Percentiles rank a stretch among this genome's conserved stretches.
phyloP scores from a whole-genome alignment of 345 rosid species.

The Stellera chamaejasme region DNA sequence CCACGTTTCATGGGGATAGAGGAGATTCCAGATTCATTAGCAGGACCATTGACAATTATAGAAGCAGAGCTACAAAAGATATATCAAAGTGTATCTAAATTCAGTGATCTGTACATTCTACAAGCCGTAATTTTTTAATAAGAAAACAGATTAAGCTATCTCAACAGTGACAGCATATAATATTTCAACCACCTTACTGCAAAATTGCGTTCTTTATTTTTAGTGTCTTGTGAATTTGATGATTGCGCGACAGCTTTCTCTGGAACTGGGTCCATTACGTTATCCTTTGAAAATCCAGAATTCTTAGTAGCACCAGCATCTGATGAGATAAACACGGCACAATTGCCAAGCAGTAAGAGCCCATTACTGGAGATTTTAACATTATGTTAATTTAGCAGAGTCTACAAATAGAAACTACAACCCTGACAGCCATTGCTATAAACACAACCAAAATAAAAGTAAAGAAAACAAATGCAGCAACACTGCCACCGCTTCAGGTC shows the following conservation, averaged over 20 bases:
- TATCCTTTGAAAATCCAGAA: slow-evolving; percentile 38
- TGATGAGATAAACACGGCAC: slow-evolving; percentile 29
- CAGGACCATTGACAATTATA: slow-evolving; percentile 38
- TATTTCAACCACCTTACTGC: slow-evolving; percentile 38
- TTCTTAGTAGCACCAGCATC: slow-evolving; percentile 59
- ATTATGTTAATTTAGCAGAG: too few species aligned
- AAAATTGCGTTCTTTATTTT: slow-evolving; percentile 32
- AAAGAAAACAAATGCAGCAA: not conserved
- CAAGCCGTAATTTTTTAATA: not conserved
- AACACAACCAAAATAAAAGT: slow-evolving; percentile 1
- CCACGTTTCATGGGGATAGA: slow-evolving; percentile 24
- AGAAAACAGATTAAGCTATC: slow-evolving; percentile 1
- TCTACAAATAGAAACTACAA: not conserved
- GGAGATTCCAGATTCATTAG: slow-evolving; percentile 32
- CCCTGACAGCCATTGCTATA: not conserved
- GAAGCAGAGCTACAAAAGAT: slow-evolving; percentile 34
- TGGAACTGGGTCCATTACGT: slow-evolving; percentile 39
- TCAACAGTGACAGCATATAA: slow-evolving; percentile 6
- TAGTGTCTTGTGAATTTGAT: slow-evolving; percentile 31
- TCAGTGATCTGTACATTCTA: too few species aligned
- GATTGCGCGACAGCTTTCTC: slow-evolving; percentile 46
- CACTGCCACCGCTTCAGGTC: too few species aligned
- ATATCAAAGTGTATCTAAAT: slow-evolving; percentile 3
- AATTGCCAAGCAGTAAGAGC: slow-evolving; percentile 7
- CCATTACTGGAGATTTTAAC: too few species aligned